phyloP scores from a whole-genome alignment of 345 rosid species.

The Atalantia buxifolia region DNA sequence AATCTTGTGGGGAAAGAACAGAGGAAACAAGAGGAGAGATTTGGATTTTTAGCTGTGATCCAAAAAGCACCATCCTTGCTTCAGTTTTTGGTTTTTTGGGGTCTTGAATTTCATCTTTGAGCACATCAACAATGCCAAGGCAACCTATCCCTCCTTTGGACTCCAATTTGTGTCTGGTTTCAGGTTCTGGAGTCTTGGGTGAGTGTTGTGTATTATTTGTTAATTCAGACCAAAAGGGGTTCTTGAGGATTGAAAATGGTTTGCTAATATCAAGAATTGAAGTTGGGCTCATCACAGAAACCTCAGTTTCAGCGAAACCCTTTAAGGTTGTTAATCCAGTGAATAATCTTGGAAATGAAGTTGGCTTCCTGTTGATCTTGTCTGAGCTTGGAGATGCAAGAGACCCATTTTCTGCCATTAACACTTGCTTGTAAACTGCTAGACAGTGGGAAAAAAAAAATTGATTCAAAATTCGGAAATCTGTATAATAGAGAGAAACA shows the following conservation, averaged over 20 bases:
- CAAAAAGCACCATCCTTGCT: conserved; percentile 57
- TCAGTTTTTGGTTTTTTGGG: conserved; percentile 42
- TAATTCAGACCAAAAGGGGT: conserved; percentile 54
- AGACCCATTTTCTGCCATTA: conserved; percentile 49
- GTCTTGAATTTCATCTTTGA: conserved; percentile 34
- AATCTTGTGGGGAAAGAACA: conserved; percentile 28
- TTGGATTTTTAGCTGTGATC: conserved; percentile 80
- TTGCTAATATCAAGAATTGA: conserved; percentile 75
- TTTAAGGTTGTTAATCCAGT: conserved; percentile 50
- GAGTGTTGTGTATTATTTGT: conserved; percentile 18
- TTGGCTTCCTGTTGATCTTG: conserved; percentile 37
- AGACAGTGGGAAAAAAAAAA: not conserved
- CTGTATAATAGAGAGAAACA: not conserved
- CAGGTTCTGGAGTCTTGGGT: conserved; percentile 38
- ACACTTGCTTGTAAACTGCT: conserved; percentile 22
- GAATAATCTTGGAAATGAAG: conserved; percentile 65
- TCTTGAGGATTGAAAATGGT: conserved; percentile 60
- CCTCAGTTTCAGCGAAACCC: conserved; percentile 50
- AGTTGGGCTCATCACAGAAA: conserved; percentile 65
- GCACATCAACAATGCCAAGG: conserved; percentile 68
- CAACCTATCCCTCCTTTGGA: conserved; percentile 53
- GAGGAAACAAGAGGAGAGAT: conserved; percentile 46
- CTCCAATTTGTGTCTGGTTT: conserved; percentile 48
- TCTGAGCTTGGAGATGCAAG: conserved; percentile 29
- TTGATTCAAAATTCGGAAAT: not conserved